A percentile compares a stretch with the other conserved stretches of the same genome.
Evolutionary conservation across 345 rosid genomes (phyloP).

Genomic region (Lepidium didymum): DNA sequence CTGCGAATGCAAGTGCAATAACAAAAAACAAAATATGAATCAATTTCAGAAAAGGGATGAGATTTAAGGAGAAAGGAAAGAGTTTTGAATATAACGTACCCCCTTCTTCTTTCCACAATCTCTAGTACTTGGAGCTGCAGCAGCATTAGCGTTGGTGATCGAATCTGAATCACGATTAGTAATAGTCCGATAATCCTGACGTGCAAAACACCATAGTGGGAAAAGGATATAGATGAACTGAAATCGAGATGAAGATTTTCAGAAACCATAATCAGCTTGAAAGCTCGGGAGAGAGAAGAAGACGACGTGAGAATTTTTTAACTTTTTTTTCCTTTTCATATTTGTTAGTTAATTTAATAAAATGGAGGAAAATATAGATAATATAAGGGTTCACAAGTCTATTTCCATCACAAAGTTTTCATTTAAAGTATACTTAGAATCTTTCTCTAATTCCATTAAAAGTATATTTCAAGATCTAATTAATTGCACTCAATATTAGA

Average conservation of each 20-base stretch:
- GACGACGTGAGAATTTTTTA: conserved; percentile 1
- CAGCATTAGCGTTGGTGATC: conserved; percentile 41
- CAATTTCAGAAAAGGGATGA: background rate
- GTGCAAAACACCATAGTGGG: background rate
- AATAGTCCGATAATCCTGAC: background rate
- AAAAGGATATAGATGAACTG: background rate
- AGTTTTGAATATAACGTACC: conserved; percentile 28
- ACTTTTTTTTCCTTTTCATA: background rate
- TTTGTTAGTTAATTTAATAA: no score
- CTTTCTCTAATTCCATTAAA: no score
- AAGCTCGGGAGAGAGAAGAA: conserved; percentile 17
- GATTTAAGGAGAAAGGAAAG: background rate
- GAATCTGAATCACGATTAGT: conserved; percentile 57
- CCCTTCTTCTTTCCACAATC: conserved; percentile 75
- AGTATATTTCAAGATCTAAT: no score
- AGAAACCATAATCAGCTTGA: conserved; percentile 57
- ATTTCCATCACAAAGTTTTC: no score
- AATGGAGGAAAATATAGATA: no score
- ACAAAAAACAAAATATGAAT: background rate
- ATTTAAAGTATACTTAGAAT: no score
- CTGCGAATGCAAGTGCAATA: conserved; percentile 34
- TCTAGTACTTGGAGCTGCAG: conserved; percentile 38
- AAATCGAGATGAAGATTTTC: conserved; percentile 20
- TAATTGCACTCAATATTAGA: no score
- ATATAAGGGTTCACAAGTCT: no score